Base-by-base conservation (phyloP, 1,284 basidiomycete genomes). In the Exobasidium cylindrosporum region DNA sequence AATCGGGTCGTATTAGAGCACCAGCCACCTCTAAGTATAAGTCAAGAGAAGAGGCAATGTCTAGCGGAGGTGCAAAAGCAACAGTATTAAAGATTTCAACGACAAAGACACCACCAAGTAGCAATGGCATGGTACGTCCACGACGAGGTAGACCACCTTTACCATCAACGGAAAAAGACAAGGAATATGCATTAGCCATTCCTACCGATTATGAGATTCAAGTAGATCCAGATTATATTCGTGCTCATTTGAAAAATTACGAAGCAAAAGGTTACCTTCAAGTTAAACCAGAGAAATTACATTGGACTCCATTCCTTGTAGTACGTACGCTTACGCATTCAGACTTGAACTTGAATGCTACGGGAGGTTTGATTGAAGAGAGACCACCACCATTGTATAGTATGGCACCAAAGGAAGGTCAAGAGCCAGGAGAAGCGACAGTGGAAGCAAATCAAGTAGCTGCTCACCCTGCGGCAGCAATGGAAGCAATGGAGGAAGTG, bases 281-380 rank as follows among this genome's bases (percentile, higher is more conserved):
- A 71, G 84, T 98, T 57, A 87, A 86, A 66, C 88, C 92, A 0
- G 91, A 94, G 73, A 88, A 88, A 79, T 84, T 98, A 65, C 92
- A 92, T 76, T 98, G 96, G 90, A 93, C 89, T 65, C 95, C 95
- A 4, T 97, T 96, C 82, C 82, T 96, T 45, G 81, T 93, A 43
- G 83, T 88, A 5, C 82, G 87, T 64, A 84, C 74, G 0, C 72
- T 74, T 4, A 35, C 24, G 14, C 53, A 55, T 14, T 5, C 53
- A 17, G 35, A 7, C 35, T 40, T 40, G 17, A 40, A 40, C 17
- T 7, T 17, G 17, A 17, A 40, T 40, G 35, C 7, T 17, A 17
- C 17, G 35, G 35, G 17, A 40, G 35, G 10, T 10, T n/a, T n/a
- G n/a, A 40, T 7, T 40, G 35, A 40, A 40, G 35, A 10, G 17